Conservation (phyloP, 192 early-diverging fungal species). For the Phycomyces blakesleeanus region DNA sequence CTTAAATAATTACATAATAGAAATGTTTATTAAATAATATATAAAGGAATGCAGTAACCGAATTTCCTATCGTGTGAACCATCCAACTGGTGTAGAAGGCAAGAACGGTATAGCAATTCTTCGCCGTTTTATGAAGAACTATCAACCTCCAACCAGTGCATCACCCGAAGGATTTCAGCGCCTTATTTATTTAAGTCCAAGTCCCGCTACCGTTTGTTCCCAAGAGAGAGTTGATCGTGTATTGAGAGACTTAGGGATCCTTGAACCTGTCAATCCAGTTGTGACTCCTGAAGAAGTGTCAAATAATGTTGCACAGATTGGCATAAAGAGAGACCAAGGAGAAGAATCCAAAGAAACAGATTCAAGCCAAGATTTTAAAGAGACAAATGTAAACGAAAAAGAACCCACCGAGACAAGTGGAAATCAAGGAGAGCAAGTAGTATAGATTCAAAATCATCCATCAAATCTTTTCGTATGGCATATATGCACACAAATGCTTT, state of each 20-base stretch:
- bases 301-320: too few relatives aligned
- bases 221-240: slow-evolving; percentile 39
- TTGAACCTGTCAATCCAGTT: background rate
- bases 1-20: background rate
- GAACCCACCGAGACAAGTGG: too few relatives aligned
- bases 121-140: slow-evolving; percentile 52
- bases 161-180: slow-evolving; percentile 42
- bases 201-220: slow-evolving; percentile 32
- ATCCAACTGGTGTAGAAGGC: slow-evolving; percentile 72
- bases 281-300: too few relatives aligned
- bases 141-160: slow-evolving; percentile 37
- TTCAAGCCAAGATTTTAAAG: too few relatives aligned
- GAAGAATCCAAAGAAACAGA: too few relatives aligned
- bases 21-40: background rate
- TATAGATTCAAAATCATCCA: too few relatives aligned
- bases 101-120: slow-evolving; percentile 57
- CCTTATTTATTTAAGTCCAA: slow-evolving; percentile 41
- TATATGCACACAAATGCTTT: too few relatives aligned
- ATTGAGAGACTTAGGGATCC: slow-evolving; percentile 1
- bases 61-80: slow-evolving; percentile 55
- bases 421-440: too few relatives aligned
- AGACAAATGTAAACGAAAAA: too few relatives aligned
- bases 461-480: too few relatives aligned
- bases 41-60: slow-evolving; percentile 54
- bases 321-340: too few relatives aligned